Evolutionary conservation across 257 asterid species (phyloP), one percentile per base, ranked within the genome.

Genomic region (Datura wrightii): DNA sequence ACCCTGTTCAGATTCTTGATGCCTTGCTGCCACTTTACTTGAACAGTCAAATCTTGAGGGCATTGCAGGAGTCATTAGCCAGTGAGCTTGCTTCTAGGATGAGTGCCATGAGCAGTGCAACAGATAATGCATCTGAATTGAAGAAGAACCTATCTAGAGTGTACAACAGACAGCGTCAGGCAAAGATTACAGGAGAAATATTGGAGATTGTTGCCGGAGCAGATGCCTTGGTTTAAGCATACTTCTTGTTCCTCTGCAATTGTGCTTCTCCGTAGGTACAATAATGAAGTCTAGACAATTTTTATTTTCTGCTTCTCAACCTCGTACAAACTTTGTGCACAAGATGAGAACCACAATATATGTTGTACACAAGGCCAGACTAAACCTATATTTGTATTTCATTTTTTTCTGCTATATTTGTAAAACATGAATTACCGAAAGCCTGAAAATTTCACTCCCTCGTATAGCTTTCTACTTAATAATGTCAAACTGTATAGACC

Each of bases 171-270:
- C 10, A 88, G 90, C 97, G 98, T 58, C 99, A 95, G 83, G 97
- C 98, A 2, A 95, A 95, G 94, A 93, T 95, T 59, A 94, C 99
- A 0, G 99, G 97, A 37, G 99, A 95, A 85, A 94, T 96, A 82
- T 88, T 94, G 97, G 99, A 96, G 92, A 95, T 95, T 89, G 93
- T 94, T 88, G 92, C 98, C 15, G 98, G 99, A 67, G 97, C 99
- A 71, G 80, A 90, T 50, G 95, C 98, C 63, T 82, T 90, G 89
- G 0, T 14, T 80, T 92, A 86, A 90, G 79, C 55, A 56, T 19
- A 62, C 52, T 83, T 36, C 16, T 19, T 48, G 39, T 79, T 65
- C 78, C 63, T 87, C 78, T 66, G 84, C 86, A 54, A 74, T 46
- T 46, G 85, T 79, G 83, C 79, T 89, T 87, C 82, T 31, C 71